phyloP scores from a whole-genome alignment of 2,329 filamentous ascomycete genomes.

The Epichloe amarillans region DNA sequence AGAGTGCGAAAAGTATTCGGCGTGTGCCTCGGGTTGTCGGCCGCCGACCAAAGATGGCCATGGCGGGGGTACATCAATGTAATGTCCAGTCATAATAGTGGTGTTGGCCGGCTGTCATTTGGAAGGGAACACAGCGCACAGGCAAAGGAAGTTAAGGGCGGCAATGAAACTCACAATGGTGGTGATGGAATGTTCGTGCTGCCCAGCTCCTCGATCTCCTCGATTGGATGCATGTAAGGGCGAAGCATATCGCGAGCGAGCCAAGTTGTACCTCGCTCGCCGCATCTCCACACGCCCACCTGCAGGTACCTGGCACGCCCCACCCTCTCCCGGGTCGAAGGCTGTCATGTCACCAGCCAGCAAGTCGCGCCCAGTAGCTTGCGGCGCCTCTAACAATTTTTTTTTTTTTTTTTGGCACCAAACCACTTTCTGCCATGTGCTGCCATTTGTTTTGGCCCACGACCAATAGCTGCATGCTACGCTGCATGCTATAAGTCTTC shows the following conservation, averaged over 20 bases:
- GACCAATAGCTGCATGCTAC: slow-evolving; percentile 15
- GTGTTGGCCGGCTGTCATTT: no score
- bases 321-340: neutral
- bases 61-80: no score
- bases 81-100: no score
- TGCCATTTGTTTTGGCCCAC: slow-evolving; percentile 16
- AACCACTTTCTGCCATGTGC: slow-evolving; percentile 5
- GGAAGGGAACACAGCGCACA: no score
- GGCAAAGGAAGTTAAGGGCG: no score
- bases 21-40: no score
- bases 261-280: neutral
- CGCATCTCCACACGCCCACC: neutral
- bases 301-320: neutral
- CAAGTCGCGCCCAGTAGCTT: no score
- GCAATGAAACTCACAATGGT: neutral
- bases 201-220: neutral
- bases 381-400: neutral
- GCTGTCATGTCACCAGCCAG: slow-evolving; percentile 2
- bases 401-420: neutral
- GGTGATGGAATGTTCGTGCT: neutral
- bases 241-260: no score
- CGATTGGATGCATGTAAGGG: neutral
- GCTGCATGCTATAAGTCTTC: slow-evolving; percentile 10
- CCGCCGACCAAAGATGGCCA: no score
- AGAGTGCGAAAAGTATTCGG: no score